Evolutionary conservation across 2,329 filamentous ascomycete genomes (phyloP).

Genomic region (Colletotrichum sp.): DNA sequence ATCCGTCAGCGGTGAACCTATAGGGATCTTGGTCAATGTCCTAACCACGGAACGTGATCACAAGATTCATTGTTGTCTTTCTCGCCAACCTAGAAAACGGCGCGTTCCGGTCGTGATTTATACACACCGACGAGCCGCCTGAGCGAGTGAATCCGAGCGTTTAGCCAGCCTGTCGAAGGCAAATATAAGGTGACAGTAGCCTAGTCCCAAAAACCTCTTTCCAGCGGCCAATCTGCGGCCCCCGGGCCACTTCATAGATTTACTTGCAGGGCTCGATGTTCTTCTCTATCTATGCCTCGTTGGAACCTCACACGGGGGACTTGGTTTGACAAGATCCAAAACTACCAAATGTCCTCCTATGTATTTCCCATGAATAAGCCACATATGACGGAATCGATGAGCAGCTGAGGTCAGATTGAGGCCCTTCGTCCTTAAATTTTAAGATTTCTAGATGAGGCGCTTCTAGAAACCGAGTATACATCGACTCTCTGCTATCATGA

Average conservation of each 20-base stretch:
- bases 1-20: not conserved
- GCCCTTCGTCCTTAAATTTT: not conserved
- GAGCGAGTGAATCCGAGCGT: not conserved
- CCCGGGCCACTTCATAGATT: too few species aligned
- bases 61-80: not conserved
- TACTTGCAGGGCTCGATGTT: not conserved
- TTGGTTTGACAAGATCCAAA: not conserved
- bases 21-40: not conserved
- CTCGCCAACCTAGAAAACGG: not conserved
- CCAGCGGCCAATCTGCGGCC: too few species aligned
- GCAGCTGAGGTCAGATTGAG: rapidly evolving
- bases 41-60: not conserved
- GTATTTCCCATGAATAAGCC: not conserved
- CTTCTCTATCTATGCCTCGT: rapidly evolving
- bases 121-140: rapidly evolving
- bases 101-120: not conserved
- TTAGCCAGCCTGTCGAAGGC: rapidly evolving
- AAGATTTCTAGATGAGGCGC: not conserved
- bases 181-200: too few species aligned
- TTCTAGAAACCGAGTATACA: not conserved
- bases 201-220: too few species aligned
- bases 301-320: not conserved
- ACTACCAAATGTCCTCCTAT: rapidly evolving
- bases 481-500: not conserved
- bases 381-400: not conserved